A percentile compares a stretch with the other conserved stretches of the same genome.
These are phyloP conservation scores for Neurospora sp. DNA, from an alignment of 495 filamentous ascomycete genomes.

Conservation along the genomic window DNA sequence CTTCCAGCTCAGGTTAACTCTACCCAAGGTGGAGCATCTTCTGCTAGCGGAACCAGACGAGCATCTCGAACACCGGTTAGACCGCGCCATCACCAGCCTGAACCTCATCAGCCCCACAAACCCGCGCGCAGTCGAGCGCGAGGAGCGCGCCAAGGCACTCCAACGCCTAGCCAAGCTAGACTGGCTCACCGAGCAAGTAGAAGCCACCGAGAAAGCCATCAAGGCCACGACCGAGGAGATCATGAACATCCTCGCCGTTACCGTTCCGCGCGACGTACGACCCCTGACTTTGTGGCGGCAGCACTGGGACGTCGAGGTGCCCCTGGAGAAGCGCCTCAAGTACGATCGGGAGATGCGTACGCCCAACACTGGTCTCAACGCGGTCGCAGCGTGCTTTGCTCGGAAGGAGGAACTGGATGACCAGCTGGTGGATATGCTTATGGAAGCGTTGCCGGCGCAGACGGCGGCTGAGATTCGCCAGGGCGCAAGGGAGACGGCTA, in stretches of 20 bases:
- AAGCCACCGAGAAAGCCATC: not conserved
- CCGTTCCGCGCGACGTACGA: not conserved
- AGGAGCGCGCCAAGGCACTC: not conserved
- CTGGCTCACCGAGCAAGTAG: constrained; percentile 1
- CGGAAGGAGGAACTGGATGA: constrained; percentile 1
- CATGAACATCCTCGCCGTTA: not conserved
- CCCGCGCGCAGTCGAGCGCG: not conserved
- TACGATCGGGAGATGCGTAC: not conserved
- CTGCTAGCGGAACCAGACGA: not conserved
- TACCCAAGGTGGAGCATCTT: not conserved
- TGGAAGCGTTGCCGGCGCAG: not conserved
- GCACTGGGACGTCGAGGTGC: not conserved
- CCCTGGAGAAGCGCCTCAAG: not conserved
- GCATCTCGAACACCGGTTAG: not conserved
- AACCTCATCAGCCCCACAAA: not conserved
- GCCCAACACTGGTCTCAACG: not conserved
- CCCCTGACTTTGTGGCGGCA: not conserved
- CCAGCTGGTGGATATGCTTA: not conserved
- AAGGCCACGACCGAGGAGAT: not conserved
- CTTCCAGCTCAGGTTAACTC: not conserved
- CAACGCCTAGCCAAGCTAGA: not conserved
- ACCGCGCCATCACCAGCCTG: not conserved
- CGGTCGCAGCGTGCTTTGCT: not conserved
- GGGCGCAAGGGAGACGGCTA: not conserved
- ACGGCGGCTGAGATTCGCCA: not conserved